Evolutionary conservation across 208 protist species (phyloP).

Genomic region (Trichomonas vaginalis): DNA sequence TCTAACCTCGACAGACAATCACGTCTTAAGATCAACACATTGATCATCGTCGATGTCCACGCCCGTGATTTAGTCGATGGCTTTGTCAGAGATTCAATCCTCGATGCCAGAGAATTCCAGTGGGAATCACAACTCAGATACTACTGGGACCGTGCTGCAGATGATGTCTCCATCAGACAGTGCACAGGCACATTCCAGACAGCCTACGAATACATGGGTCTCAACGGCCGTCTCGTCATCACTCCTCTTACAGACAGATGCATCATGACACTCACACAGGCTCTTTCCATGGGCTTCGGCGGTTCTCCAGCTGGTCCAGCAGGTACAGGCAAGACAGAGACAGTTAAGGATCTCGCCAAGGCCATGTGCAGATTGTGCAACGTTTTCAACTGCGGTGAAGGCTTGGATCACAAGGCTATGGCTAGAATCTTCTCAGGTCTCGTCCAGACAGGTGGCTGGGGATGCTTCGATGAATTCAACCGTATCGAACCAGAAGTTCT

Average conservation of each 20-base stretch:
- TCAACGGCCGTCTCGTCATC: constrained; percentile 93
- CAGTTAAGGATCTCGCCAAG: constrained; percentile 91
- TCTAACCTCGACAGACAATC: constrained; percentile 61
- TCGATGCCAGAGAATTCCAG: constrained; percentile 87
- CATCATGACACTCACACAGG: constrained; percentile 95
- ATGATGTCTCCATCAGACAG: constrained; percentile 80
- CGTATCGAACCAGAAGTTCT: constrained; percentile 90
- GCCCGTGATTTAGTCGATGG: constrained; percentile 89
- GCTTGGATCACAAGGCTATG: constrained; percentile 95
- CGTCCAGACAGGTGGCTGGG: constrained; percentile 82
- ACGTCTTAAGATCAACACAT: constrained; percentile 90
- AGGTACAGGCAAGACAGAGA: constrained; percentile 69
- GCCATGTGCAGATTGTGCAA: constrained; percentile 80
- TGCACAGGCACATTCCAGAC: constrained; percentile 82
- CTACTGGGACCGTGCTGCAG: constrained; percentile 78
- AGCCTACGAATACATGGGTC: constrained; percentile 96
- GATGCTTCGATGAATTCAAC: constrained; percentile 99
- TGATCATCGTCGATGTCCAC: constrained; percentile 98
- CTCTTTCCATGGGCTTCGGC: constrained; percentile 80
- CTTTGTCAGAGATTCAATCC: constrained; percentile 87
- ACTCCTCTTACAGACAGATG: constrained; percentile 93
- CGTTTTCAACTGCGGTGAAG: constrained; percentile 93
- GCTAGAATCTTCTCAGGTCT: constrained; percentile 88
- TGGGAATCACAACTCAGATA: constrained; percentile 96
- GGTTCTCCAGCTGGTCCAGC: constrained; percentile 45